A percentile compares a stretch with the other conserved stretches of the same genome.
Evolutionary conservation across 179 eudicot species (phyloP).

Genomic region (Camellia oleifera): DNA sequence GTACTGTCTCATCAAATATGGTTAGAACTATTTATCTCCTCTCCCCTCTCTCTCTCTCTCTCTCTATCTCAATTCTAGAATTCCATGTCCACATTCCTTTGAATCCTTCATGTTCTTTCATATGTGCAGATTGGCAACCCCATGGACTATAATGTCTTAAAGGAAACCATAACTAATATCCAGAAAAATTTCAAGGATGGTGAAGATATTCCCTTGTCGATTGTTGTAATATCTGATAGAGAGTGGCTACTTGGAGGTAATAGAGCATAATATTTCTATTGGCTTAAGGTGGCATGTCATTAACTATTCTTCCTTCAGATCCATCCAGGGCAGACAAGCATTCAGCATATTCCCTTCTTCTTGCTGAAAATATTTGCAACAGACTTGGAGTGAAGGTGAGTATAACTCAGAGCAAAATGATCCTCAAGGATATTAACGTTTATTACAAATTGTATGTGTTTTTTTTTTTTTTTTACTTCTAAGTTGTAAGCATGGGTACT

Average conservation of each 20-base stretch:
- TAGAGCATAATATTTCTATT: constrained; percentile 10
- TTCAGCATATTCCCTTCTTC: constrained; percentile 84
- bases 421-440: not conserved
- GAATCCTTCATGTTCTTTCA: constrained; percentile 3
- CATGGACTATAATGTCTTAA: constrained; percentile 70
- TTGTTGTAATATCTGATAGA: constrained; percentile 76
- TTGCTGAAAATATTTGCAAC: constrained; percentile 81
- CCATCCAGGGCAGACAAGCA: constrained; percentile 91
- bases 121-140: constrained; percentile 70
- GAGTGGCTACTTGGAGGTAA: constrained; percentile 79
- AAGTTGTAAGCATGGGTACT: no score
- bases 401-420: not conserved
- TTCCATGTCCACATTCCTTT: not conserved
- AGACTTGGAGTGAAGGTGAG: constrained; percentile 82
- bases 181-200: constrained; percentile 46
- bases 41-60: not conserved
- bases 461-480: not conserved
- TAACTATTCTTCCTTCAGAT: constrained; percentile 51
- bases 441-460: not conserved
- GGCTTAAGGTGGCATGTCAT: constrained; percentile 11
- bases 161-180: constrained; percentile 64
- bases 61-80: not conserved
- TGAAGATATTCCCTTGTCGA: constrained; percentile 67
- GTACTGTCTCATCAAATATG: constrained; percentile 38
- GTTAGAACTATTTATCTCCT: constrained; percentile 11